Evolutionary conservation across 306 rosid species (phyloP).

Genomic region (Echinosophora koreensis): DNA sequence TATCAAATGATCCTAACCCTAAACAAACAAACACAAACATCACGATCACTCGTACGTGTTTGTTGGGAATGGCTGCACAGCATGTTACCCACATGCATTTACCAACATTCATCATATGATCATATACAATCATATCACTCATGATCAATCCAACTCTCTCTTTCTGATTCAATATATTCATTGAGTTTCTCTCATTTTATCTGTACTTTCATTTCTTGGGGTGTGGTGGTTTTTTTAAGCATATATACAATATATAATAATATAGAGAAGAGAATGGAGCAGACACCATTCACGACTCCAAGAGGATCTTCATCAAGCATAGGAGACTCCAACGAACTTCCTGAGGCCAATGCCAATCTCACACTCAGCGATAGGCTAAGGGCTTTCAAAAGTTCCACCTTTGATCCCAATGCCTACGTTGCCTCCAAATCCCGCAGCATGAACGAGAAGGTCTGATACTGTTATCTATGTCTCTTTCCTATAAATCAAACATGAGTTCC

Average conservation of each 20-base stretch:
- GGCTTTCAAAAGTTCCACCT: conserved; percentile 70
- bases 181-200: conserved; percentile 13
- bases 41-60: conserved; percentile 48
- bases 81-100: conserved; percentile 37
- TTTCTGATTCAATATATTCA: not conserved
- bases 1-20: too few relatives aligned
- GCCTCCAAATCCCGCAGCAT: conserved; percentile 78
- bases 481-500: not conserved
- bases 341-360: conserved; percentile 63
- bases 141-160: conserved; percentile 5
- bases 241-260: too few relatives aligned
- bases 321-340: conserved; percentile 61
- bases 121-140: too few relatives aligned
- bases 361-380: conserved; percentile 76
- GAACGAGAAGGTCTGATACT: conserved; percentile 63
- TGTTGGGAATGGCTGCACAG: conserved; percentile 14
- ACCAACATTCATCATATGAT: not conserved
- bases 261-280: conserved; percentile 48
- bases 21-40: conserved; percentile 6
- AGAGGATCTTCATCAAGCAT: conserved; percentile 67
- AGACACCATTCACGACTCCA: conserved; percentile 48
- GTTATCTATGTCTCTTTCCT: not conserved
- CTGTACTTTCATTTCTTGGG: too few relatives aligned
- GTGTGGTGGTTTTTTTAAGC: too few relatives aligned
- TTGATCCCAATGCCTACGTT: conserved; percentile 70